Evolutionary conservation across 805 yeast species (phyloP), one percentile per base, ranked within the genome.

Genomic region (Candida krabiensis): DNA sequence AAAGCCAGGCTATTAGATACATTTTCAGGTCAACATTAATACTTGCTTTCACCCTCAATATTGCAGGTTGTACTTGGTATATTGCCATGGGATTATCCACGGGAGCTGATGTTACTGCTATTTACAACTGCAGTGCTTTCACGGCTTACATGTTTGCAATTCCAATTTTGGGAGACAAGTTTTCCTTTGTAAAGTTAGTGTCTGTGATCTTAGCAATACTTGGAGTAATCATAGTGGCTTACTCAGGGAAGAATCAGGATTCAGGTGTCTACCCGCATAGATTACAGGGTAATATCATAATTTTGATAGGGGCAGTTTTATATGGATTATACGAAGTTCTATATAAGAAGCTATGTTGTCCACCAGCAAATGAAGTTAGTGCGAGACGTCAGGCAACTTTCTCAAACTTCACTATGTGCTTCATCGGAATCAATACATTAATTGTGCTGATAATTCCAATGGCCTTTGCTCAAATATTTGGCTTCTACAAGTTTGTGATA

Each of bases 121-220:
- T 87, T 43, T 88, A 87, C 64, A 87, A 88, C 64, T 86, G 93
- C 57, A 82, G 91, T 12, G 95, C 96, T 0, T 88, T 88, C 58
- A 83, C 90, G 4, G 96, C 96, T 0, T 82, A 88, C 54, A 75
- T 86, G 12, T 87, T 88, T 61, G 87, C 95, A 3, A 80, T 88
- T 19, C 86, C 89, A 1, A 60, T 88, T 15, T 66, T 88, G 35
- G 66, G 75, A 23, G 96, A 88, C 53, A 66, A 61, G 33, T 77
- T 86, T 52, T 75, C 81, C 3, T 69, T 77, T 68, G 53, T 75
- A 35, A 87, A 88, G 59, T 70, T 78, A 8, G 53, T 69, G 19
- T 77, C 89, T n/a, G 96, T 88, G 13, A 46, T 78, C 1, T 66
- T 82, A 27, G 93, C 96, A 7, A 65, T 87, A 5, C 39, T 69